These are phyloP conservation scores for Verticillium tricorpus DNA, from an alignment of 2,329 filamentous ascomycete species.

Conservation along the genomic window DNA sequence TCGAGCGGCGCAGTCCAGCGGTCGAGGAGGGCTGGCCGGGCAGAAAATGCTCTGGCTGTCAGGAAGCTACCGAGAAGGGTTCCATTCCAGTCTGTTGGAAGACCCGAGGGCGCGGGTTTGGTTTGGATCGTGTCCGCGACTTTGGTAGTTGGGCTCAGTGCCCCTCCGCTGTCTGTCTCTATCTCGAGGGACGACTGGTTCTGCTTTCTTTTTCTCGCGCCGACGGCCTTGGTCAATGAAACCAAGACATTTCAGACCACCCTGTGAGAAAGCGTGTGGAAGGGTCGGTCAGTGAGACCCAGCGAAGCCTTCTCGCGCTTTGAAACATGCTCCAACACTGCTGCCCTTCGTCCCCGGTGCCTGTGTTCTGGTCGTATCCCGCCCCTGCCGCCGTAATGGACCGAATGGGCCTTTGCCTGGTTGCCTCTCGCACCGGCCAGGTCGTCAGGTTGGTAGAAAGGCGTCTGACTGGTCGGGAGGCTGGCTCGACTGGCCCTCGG, in stretches of 20 bases:
- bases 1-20: not conserved
- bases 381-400: not conserved
- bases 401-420: not conserved
- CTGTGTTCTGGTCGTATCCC: not conserved
- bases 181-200: not conserved
- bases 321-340: not conserved
- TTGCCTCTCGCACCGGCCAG: not conserved
- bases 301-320: not conserved
- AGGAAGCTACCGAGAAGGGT: not conserved
- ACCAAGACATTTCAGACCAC: not conserved
- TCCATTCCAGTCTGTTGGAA: not conserved
- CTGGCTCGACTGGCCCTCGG: not conserved
- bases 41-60: not conserved
- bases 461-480: too few relatives aligned
- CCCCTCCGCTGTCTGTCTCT: not conserved
- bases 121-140: not conserved
- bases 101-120: not conserved
- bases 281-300: not conserved
- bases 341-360: not conserved
- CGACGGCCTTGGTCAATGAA: not conserved
- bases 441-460: too few relatives aligned
- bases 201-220: not conserved
- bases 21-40: not conserved
- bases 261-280: not conserved
- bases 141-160: not conserved